Base-by-base conservation (phyloP, 2,329 filamentous ascomycete species). In the Phyllosticta ampelicida region DNA sequence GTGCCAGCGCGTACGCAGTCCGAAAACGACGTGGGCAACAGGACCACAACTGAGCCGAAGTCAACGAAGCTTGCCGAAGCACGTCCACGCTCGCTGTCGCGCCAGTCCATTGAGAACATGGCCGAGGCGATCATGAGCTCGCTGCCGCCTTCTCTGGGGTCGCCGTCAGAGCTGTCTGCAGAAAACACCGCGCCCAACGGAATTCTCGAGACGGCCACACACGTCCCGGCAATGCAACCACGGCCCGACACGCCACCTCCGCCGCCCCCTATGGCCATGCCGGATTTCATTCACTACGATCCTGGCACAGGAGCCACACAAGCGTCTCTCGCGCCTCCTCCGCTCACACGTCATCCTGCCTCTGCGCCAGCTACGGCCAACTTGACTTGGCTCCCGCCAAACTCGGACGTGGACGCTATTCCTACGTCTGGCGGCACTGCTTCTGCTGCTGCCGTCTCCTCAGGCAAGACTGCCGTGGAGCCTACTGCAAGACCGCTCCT, bases 221-320 rank as follows among this genome's bases (percentile, higher is more conserved):
- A 65, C 63, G 9, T 67, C 66, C 13, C 70, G 23, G 52, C 53
- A 18, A 52, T 58, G 56, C 50, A 69, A 13, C 65, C 66, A 9
- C 66, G 69, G 21, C 67, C 69, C 10, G 70, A 73, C 48, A 72
- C 71, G 2, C 71, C 71, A 18, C 61, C 62, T 10, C 61, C 61
- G 16, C 71, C 71, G 13, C 69, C 71, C 1, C 70, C 71, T 16
- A 57, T 67, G 1, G 62, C 52, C 3, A 66, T 70, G 1, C 64
- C 69, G 13, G 62, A 70, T 8, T 72, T 72, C 56, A 64, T 71
- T 10, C 67, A 71, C 28, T 69, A 69, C 57, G 44, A 68, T 59
- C 16, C 54, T 54, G 26, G 29, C 18, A 5, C 4, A n/a, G 28
- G 30, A 18, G 48, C 49, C 10, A 50, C 53, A 19, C 44, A 29